A percentile compares a stretch with the other conserved stretches of the same genome.
These are phyloP conservation scores for Hemileccinum impolitum DNA, from an alignment of 768 basidiomycete species.

Conservation along the genomic window DNA sequence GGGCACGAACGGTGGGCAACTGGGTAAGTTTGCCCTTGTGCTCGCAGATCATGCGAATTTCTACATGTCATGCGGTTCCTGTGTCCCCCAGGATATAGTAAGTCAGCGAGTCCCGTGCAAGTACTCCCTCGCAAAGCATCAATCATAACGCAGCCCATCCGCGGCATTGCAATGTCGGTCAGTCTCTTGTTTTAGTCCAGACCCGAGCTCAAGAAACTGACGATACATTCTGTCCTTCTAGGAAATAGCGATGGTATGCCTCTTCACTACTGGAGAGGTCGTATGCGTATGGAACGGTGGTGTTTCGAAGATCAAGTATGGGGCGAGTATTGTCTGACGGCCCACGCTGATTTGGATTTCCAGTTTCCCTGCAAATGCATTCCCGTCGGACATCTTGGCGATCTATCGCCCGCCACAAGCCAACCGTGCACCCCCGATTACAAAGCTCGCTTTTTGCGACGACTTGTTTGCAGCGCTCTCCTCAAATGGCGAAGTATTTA, in stretches of 20 bases:
- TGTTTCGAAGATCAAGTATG: conserved; percentile 70
- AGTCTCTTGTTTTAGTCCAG: conserved; percentile 22
- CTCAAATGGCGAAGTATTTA: conserved; percentile 87
- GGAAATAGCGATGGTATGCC: conserved; percentile 82
- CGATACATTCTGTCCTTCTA: conserved; percentile 31
- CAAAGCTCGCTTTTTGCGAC: conserved; percentile 77
- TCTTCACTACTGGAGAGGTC: conserved; percentile 78
- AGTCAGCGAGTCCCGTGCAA: conserved; percentile 68
- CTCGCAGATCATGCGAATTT: too few species aligned
- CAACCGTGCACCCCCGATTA: conserved; percentile 63
- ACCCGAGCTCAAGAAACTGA: background rate
- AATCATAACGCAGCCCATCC: conserved; percentile 65
- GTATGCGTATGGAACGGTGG: conserved; percentile 78
- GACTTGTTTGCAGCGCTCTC: conserved; percentile 81
- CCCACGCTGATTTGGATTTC: background rate
- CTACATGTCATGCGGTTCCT: too few species aligned
- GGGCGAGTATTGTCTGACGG: background rate
- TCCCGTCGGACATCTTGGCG: conserved; percentile 64
- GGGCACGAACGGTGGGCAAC: conserved; percentile 92
- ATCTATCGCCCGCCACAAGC: conserved; percentile 84
- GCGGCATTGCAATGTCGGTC: conserved; percentile 73
- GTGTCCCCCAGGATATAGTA: conserved; percentile 87
- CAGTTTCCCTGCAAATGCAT: conserved; percentile 74
- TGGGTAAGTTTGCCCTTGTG: conserved; percentile 48
- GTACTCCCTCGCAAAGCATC: conserved; percentile 77